Base-by-base conservation (phyloP, 805 yeast species). In the Metschnikowia aberdeeniae region DNA sequence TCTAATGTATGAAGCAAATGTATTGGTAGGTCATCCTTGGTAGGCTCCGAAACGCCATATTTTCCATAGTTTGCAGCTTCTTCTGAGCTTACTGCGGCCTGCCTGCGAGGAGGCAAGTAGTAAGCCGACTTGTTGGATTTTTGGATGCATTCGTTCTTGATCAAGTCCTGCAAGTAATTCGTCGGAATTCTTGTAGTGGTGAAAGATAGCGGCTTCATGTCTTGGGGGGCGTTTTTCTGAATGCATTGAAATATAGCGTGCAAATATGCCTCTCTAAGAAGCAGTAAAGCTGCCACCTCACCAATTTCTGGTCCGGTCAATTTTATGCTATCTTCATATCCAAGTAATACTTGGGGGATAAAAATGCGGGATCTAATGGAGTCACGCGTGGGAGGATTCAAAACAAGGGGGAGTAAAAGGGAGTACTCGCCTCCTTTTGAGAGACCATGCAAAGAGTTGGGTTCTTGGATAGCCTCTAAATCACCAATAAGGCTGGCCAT, bases 1-100 rank as follows among this genome's bases (percentile, higher is more conserved):
- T 64, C 52, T 6, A 86, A 63, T 0, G 75, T 71, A 45, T 72
- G 70, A 10, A 76, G 57, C 3, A 77, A 61, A 3, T 66, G 66
- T 17, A 70, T 70, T 1, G 89, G 88, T 48, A 79, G 76, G 22
- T 44, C 46, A 13, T 40, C 48, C 36, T 39, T 34, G 27, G 44
- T 14, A 5, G 45, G 31, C 3, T 22, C 26, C 6, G 24, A 32
- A 17, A 27, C 26, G 3, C 14, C 20, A n/a, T 29, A 37, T 6
- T 36, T 12, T 5, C 35, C 30, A 12, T 27, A 30, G 32, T 20
- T 34, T 24, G 26, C 14, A 4, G 41, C 22, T 19, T 40, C 22
- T 7, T 12, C 33, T 10, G 13, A 30, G 13, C 22, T 44, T 2
- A 13, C 24, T 2, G 10, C 8, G 6, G 33, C 35, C 11, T 17